These are phyloP conservation scores for Teunomyces atbi DNA, from an alignment of 805 yeast species.

Conservation along the genomic window DNA sequence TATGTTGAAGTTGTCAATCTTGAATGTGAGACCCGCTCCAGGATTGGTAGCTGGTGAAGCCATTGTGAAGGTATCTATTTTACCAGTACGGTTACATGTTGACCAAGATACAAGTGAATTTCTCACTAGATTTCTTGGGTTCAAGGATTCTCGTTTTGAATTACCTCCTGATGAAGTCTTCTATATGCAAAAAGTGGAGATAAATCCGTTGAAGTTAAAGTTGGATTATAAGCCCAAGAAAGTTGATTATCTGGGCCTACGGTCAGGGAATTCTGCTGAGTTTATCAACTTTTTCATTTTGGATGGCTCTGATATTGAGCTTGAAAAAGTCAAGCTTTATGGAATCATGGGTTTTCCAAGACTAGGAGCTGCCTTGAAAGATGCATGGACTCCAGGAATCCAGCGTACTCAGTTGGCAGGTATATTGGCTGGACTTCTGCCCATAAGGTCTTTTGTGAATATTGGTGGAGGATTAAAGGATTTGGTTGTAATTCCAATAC, in stretches of 20 bases:
- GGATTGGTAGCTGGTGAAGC: conserved; percentile 68
- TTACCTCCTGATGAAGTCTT: conserved; percentile 63
- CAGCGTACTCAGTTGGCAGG: conserved; percentile 77
- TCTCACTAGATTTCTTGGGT: conserved; percentile 73
- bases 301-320: conserved; percentile 75
- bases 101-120: conserved; percentile 95
- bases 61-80: conserved; percentile 48
- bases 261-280: conserved; percentile 85
- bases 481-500: conserved; percentile 67
- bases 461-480: conserved; percentile 78
- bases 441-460: conserved; percentile 72
- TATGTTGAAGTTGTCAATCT: conserved; percentile 55
- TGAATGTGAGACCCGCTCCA: conserved; percentile 63
- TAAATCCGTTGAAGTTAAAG: conserved; percentile 58
- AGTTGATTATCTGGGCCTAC: conserved; percentile 77
- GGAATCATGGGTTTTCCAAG: conserved; percentile 77
- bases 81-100: conserved; percentile 79
- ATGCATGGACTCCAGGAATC: conserved; percentile 88
- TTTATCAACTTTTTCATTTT: conserved; percentile 84
- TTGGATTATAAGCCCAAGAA: conserved; percentile 92
- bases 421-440: conserved; percentile 79
- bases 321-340: conserved; percentile 61
- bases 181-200: conserved; percentile 66
- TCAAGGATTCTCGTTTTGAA: conserved; percentile 67
- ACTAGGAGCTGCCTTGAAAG: conserved; percentile 54